These are phyloP conservation scores for Sporothrix luriei DNA, from an alignment of 2,329 filamentous ascomycete genomes.

Conservation along the genomic window DNA sequence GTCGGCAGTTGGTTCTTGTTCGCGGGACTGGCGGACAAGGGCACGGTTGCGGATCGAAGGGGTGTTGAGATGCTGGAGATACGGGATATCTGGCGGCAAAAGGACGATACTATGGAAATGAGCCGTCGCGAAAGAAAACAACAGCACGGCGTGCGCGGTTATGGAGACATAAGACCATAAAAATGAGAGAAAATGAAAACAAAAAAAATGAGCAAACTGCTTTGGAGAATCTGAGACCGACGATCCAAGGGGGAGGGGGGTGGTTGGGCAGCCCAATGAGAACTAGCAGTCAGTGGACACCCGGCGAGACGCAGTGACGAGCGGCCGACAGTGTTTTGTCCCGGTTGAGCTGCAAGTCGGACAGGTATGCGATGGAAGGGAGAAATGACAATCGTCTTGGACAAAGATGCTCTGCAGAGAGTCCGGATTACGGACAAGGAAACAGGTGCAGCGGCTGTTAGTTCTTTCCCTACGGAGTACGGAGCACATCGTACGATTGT, in stretches of 20 bases:
- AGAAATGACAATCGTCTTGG: background rate
- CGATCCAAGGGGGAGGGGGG: constrained; percentile 29
- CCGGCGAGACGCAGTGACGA: constrained; percentile 11
- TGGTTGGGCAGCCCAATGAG: constrained; percentile 13
- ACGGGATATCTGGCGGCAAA: constrained; percentile 10
- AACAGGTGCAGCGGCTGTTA: background rate
- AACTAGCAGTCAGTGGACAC: background rate
- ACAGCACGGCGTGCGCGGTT: background rate
- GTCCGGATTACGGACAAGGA: background rate
- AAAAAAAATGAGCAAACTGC: constrained; percentile 18
- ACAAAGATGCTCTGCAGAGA: background rate
- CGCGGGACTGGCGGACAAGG: constrained; percentile 16
- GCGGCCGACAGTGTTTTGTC: background rate
- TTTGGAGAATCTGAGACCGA: constrained; percentile 30
- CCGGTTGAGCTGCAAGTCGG: too few relatives aligned
- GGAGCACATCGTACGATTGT: too few relatives aligned
- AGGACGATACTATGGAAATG: constrained; percentile 1
- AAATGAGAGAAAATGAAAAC: constrained; percentile 26
- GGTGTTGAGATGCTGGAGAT: background rate
- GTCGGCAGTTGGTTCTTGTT: background rate
- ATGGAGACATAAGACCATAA: background rate
- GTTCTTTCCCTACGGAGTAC: constrained; percentile 13
- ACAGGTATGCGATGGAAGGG: background rate
- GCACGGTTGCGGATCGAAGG: constrained; percentile 15
- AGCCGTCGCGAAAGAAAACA: constrained; percentile 13